Evolutionary conservation across 1,284 basidiomycete genomes (phyloP).

Genomic region (Clitocybe nebularis): DNA sequence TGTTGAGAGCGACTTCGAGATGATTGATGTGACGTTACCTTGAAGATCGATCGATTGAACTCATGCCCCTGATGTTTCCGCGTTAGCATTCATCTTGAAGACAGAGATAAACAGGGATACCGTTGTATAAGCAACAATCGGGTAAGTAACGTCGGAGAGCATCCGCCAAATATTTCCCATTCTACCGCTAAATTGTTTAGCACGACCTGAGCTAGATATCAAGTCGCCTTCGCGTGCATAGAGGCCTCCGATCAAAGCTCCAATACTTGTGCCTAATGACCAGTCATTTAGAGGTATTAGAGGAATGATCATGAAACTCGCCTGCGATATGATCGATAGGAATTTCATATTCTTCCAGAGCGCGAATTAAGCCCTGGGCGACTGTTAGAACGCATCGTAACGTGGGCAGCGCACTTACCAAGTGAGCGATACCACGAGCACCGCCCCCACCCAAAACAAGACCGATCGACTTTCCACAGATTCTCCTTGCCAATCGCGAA

Average conservation of each 20-base stretch:
- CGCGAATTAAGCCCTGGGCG: conserved; percentile 79
- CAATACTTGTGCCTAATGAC: conserved; percentile 77
- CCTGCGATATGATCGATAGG: conserved; percentile 92
- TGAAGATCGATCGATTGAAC: conserved; percentile 84
- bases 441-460: conserved; percentile 95
- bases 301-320: conserved; percentile 21
- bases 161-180: conserved; percentile 97
- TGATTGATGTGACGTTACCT: conserved; percentile 48
- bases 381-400: conserved; percentile 5
- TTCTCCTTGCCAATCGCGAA: conserved; percentile 83
- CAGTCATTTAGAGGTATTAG: conserved; percentile 2
- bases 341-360: conserved; percentile 88
- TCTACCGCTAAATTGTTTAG: conserved; percentile 88
- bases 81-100: background rate
- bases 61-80: conserved; percentile 71
- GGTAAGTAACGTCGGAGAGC: conserved; percentile 94
- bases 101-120: conserved; percentile 38
- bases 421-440: conserved; percentile 90
- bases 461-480: conserved; percentile 93
- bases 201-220: conserved; percentile 79
- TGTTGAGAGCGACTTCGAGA: conserved; percentile 6
- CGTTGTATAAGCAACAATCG: conserved; percentile 96
- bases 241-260: conserved; percentile 91
- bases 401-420: conserved; percentile 48
- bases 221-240: conserved; percentile 94